phyloP scores from a whole-genome alignment of 148 eudicot genomes.

The Salicornia ramosissima region DNA sequence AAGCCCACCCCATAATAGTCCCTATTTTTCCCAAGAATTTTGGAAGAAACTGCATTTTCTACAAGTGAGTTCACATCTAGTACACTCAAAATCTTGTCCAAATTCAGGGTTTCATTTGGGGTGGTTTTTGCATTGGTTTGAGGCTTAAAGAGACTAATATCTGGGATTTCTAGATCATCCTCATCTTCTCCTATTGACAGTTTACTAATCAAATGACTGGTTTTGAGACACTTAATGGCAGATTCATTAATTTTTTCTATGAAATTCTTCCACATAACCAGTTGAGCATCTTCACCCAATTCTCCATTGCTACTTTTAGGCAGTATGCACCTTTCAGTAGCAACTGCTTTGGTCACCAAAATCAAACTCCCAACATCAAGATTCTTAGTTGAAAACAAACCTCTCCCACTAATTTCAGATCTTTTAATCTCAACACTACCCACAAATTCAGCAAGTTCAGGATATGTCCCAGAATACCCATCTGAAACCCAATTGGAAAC shows the following conservation, averaged over 20 bases:
- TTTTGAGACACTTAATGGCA: constrained; percentile 40
- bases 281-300: constrained; percentile 48
- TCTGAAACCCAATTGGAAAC: constrained; percentile 61
- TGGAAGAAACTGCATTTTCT: constrained; percentile 61
- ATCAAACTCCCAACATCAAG: constrained; percentile 59
- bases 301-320: constrained; percentile 36
- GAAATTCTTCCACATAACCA: constrained; percentile 82
- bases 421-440: constrained; percentile 72
- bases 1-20: constrained; percentile 74
- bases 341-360: constrained; percentile 68
- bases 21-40: constrained; percentile 62
- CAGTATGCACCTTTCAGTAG: constrained; percentile 75
- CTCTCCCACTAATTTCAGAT: constrained; percentile 82
- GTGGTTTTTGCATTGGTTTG: constrained; percentile 25
- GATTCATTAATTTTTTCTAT: constrained; percentile 55
- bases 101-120: constrained; percentile 27
- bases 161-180: constrained; percentile 50
- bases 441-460: constrained; percentile 68
- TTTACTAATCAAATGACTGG: constrained; percentile 41
- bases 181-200: constrained; percentile 67
- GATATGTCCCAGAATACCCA: constrained; percentile 53
- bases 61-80: constrained; percentile 81
- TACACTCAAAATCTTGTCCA: constrained; percentile 42
- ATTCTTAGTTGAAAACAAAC: constrained; percentile 65
- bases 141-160: constrained; percentile 50